Conservation (phyloP, 2,329 filamentous ascomycete species). For the Claviceps humidiphila region DNA sequence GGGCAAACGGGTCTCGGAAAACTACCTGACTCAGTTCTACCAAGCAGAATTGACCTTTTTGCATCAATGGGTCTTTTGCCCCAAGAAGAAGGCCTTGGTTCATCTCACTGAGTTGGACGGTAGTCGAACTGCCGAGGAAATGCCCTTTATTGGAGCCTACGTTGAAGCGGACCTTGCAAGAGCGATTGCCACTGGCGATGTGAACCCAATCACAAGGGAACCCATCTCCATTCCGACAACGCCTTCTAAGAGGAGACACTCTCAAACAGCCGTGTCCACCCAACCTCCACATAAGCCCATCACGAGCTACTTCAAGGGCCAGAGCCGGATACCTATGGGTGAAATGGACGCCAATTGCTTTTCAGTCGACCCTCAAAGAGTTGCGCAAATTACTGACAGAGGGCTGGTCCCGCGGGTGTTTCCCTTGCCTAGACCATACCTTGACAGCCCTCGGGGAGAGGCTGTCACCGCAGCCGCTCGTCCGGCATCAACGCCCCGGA, state of each 20-base stretch:
- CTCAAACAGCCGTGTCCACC: conserved; percentile 17
- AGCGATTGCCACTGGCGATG: conserved; percentile 64
- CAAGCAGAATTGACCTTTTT: conserved; percentile 88
- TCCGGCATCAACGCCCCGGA: conserved; percentile 2
- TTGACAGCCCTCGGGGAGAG: conserved; percentile 23
- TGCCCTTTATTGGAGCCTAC: conserved; percentile 69
- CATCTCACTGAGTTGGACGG: conserved; percentile 56
- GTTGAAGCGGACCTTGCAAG: conserved; percentile 57
- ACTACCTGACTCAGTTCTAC: conserved; percentile 69
- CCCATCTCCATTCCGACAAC: conserved; percentile 32
- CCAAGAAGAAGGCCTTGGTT: conserved; percentile 54
- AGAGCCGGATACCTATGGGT: conserved; percentile 41
- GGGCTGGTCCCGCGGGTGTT: conserved; percentile 42
- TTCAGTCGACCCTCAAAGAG: conserved; percentile 33
- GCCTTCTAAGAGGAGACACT: conserved; percentile 29
- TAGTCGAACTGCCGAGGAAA: conserved; percentile 50
- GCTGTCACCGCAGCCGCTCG: conserved; percentile 3
- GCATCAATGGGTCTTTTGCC: conserved; percentile 90
- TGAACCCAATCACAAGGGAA: conserved; percentile 82
- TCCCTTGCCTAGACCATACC: conserved; percentile 44
- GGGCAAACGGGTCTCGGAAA: conserved; percentile 69
- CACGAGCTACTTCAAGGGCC: conserved; percentile 38
- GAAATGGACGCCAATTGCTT: conserved; percentile 52
- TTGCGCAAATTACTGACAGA: conserved; percentile 35
- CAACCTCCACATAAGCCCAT: conserved; percentile 35